phyloP scores from a whole-genome alignment of 345 rosid genomes.

The Ceriops tagal region DNA sequence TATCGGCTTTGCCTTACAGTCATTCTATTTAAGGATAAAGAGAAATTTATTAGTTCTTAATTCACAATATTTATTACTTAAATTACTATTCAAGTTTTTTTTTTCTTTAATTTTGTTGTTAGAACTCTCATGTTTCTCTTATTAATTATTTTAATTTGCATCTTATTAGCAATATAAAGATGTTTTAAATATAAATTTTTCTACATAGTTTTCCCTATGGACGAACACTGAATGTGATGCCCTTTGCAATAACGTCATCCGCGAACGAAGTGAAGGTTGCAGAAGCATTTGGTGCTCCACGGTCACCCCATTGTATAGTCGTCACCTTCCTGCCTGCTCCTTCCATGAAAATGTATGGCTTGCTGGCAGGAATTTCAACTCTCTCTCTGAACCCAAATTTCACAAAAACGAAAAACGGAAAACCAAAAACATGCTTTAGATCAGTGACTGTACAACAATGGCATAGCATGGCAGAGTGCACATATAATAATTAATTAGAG shows the following conservation, averaged over 20 bases:
- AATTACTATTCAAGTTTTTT: background rate
- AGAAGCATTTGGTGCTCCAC: background rate
- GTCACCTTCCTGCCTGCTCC: constrained; percentile 20
- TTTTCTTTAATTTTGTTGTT: too few relatives aligned
- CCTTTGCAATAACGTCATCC: constrained; percentile 21
- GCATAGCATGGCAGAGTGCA: too few relatives aligned
- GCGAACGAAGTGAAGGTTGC: constrained; percentile 28
- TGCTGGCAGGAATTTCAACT: constrained; percentile 14
- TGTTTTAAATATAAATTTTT: too few relatives aligned
- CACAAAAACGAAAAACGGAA: background rate
- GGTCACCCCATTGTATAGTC: constrained; percentile 26
- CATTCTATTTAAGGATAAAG: background rate
- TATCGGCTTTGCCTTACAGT: background rate
- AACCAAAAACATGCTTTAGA: background rate
- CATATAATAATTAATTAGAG: too few relatives aligned
- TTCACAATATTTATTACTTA: background rate
- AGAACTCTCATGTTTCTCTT: too few relatives aligned
- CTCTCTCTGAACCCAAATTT: constrained; percentile 22
- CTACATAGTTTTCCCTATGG: too few relatives aligned
- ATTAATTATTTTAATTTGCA: constrained; percentile 23
- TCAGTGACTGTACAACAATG: too few relatives aligned
- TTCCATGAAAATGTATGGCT: constrained; percentile 29
- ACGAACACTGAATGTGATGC: constrained; percentile 25
- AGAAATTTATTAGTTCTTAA: background rate
- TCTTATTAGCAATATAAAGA: too few relatives aligned